Evolutionary conservation across 495 filamentous ascomycete genomes (phyloP), one percentile per base, ranked within the genome.

Genomic region (Achaetomiella virescens): DNA sequence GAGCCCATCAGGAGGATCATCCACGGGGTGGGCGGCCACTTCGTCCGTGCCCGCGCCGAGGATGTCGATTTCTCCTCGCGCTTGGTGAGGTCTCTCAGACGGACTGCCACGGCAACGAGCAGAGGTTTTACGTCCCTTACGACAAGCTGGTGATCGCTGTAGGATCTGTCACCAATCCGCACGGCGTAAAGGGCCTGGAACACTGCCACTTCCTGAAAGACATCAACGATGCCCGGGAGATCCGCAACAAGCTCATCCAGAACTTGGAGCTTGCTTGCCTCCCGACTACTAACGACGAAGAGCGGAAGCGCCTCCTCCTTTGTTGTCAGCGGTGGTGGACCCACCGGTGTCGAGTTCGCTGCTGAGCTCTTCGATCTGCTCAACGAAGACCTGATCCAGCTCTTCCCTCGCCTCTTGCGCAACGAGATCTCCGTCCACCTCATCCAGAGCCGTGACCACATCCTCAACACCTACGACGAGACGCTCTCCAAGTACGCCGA

Each of bases 391-490:
- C 70, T 99, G 21, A 82, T 84, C 40, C 75, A 79, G 44, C 81
- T 84, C 55, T 99, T 95, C 71, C 95, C 95, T 5, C 83, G 84
- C 56, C 85, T 99, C 48, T 75, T 99, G 24, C 82, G 95, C 41
- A 97, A 97, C 63, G 91, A 99, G 69, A 91, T 97, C 40, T 97
- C 95, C 4, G 91, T 99, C 0, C 95, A 99, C 67, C 78, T 99
- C 37, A 95, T 99, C 54, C 95, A 99, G 63, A 92, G 87, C 63
- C 81, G 95, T 41, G 84, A 81, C 35, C 92, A 99, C 64, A 99
- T 99, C 55, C 75, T 99, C 20, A 99, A 99, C 72, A 99, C 95
- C 5, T 99, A 99, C 66, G 95, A 99, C 61, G 95, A 97, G 70
- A 85, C 89, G 0, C 78, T 99, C 1, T 96, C 90, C 20, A 84